Conservation (phyloP, 208 protist genomes). For the Acanthamoeba healyi region DNA sequence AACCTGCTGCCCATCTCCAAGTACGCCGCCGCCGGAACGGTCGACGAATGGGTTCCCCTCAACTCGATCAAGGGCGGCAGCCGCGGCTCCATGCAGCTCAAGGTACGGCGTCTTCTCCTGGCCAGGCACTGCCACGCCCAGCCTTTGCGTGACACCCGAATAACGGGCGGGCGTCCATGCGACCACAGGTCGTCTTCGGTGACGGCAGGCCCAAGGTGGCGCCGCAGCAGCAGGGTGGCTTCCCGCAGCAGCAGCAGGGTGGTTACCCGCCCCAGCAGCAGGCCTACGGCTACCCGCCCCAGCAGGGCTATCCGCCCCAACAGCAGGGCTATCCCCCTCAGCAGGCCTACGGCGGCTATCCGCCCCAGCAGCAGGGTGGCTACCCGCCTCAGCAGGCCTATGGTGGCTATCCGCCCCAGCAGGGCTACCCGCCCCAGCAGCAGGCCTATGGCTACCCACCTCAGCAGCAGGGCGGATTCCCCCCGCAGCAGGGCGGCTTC, state of each 20-base stretch:
- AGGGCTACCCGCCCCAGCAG: conserved; percentile 13
- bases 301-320: not conserved
- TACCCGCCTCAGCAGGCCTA: conserved; percentile 26
- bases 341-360: conserved; percentile 42
- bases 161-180: no score
- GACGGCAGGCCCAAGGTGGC: conserved; percentile 46
- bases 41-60: not conserved
- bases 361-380: conserved; percentile 2
- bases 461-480: not conserved
- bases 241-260: not conserved
- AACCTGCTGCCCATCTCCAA: not conserved
- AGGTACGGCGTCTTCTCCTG: not conserved
- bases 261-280: not conserved
- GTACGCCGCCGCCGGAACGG: not conserved
- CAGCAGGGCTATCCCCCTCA: not conserved
- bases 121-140: no score
- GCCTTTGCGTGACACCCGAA: no score
- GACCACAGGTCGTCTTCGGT: conserved; percentile 25
- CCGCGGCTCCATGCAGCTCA: not conserved
- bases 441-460: not conserved
- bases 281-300: not conserved
- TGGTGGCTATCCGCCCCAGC: not conserved
- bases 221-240: not conserved
- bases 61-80: not conserved
- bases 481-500: not conserved